Evolutionary conservation across 805 yeast genomes (phyloP), one percentile per base, ranked within the genome.

Genomic region (Deakozyma indianensis): DNA sequence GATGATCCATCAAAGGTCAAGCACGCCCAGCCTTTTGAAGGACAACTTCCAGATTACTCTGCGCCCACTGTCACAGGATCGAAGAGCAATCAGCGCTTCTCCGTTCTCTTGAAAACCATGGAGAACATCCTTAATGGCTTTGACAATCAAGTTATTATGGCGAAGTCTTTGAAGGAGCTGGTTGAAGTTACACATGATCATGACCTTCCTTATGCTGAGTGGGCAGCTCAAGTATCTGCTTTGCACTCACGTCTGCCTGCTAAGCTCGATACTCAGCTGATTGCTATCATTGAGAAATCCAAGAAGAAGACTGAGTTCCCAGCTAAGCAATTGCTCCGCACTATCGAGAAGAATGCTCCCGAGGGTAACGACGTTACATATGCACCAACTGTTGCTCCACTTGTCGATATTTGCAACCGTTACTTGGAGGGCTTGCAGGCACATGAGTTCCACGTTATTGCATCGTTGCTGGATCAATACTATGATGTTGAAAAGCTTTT

Each of bases 1-100:
- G 99, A 94, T 60, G 98, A 92, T 62, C 97, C 97, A 48, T 80
- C 95, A 3, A 87, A 86, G 68, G 98, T 92, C 45, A 90, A 90
- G 64, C 98, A 88, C 58, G 98, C 99, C 41, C 68, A 80, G 61
- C 95, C 96, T 44, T 92, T 76, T 57, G 95, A 87, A 63, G 96
- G 96, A 43, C 86, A 94, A 58, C 69, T 94, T 53, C 96, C 96
- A 14, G 86, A 79, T 32, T 68, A 80, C 51, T 98, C 98, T 44
- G 71, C 83, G 25, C 94, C 97, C 51, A 73, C 70, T 46, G 70
- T 86, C 50, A 77, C 72, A 59, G 97, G 98, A 57, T 74, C 83
- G 47, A 90, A 83, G 65, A 83, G 94, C 45, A 79, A 77, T 46
- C 84, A 90, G 66, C 75, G 75, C 56, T 88, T 78, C 69, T 68